A percentile compares a stretch with the other conserved stretches of the same genome.
phyloP scores from a whole-genome alignment of 2,329 filamentous ascomycete genomes.

The Pseudocercospora eumusae region DNA sequence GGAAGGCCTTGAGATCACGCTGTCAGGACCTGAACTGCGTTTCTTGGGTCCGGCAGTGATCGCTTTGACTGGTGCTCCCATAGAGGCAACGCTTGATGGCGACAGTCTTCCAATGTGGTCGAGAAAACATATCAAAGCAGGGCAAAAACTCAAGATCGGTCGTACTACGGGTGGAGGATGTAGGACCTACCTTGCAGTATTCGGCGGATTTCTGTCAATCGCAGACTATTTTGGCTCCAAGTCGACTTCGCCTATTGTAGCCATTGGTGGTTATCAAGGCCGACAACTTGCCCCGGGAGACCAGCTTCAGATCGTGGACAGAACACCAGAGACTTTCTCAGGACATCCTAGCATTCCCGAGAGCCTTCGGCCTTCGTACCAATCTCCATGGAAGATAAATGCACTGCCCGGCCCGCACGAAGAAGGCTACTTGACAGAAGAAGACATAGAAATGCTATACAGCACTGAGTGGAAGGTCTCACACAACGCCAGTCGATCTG shows the following conservation, averaged over 20 bases:
- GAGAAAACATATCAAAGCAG: constrained; percentile 52
- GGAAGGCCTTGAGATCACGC: constrained; percentile 62
- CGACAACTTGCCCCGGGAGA: constrained; percentile 58
- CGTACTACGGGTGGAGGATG: constrained; percentile 56
- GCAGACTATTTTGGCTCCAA: constrained; percentile 62
- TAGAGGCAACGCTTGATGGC: constrained; percentile 56
- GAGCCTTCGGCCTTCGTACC: constrained; percentile 52
- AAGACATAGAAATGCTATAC: constrained; percentile 61
- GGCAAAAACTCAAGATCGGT: constrained; percentile 58
- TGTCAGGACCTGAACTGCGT: constrained; percentile 60
- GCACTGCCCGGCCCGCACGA: constrained; percentile 60
- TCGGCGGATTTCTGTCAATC: constrained; percentile 56
- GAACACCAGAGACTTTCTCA: constrained; percentile 40
- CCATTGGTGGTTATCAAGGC: constrained; percentile 62
- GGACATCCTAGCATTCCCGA: constrained; percentile 46
- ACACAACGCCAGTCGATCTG: constrained; percentile 62
- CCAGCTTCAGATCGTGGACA: constrained; percentile 50
- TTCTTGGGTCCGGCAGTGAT: constrained; percentile 59
- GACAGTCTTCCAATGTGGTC: constrained; percentile 57
- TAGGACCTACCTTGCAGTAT: constrained; percentile 60
- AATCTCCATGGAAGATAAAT: constrained; percentile 54
- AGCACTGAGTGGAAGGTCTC: constrained; percentile 60
- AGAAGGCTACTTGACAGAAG: constrained; percentile 53
- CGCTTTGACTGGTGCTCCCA: constrained; percentile 58
- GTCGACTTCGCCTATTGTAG: constrained; percentile 59